Evolutionary conservation across 1,284 basidiomycete genomes (phyloP).

Genomic region (Ceratorhiza oryzae-sativae): DNA sequence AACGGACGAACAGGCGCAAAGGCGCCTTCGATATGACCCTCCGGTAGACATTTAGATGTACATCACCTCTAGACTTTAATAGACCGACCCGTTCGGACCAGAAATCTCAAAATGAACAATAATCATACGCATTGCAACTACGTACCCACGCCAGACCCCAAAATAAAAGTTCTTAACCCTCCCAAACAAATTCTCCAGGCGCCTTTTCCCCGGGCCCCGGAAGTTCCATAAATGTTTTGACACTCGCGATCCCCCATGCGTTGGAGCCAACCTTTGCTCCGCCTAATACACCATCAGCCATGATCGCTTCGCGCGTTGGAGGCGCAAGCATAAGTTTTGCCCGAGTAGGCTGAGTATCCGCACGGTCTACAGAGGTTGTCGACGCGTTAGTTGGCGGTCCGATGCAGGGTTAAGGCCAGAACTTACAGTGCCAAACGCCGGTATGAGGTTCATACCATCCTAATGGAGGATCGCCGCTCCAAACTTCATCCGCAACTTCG

Average conservation of each 20-base stretch:
- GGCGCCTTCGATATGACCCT: too few relatives aligned
- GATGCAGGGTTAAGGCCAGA: not conserved
- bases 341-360: conserved; percentile 72
- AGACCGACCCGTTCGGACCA: not conserved
- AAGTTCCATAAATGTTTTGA: conserved; percentile 73
- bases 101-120: conserved; percentile 12
- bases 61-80: not conserved
- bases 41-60: not conserved
- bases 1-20: not conserved
- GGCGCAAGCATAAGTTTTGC: conserved; percentile 67
- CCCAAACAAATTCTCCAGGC: conserved; percentile 20
- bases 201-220: not conserved
- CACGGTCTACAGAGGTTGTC: conserved; percentile 59
- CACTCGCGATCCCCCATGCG: conserved; percentile 78
- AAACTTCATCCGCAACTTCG: conserved; percentile 42
- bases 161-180: not conserved
- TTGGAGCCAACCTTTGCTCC: conserved; percentile 75
- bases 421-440: conserved; percentile 69
- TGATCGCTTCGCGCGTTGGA: conserved; percentile 54
- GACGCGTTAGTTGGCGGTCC: not conserved
- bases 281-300: conserved; percentile 57
- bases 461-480: conserved; percentile 55
- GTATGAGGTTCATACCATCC: conserved; percentile 79
- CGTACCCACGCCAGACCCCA: not conserved
- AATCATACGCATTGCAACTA: conserved; percentile 17